A percentile compares a stretch with the other conserved stretches of the same genome.
Conservation (phyloP, 225 moss, liverwort and hornwort genomes). For the Polytrichum formosum region DNA sequence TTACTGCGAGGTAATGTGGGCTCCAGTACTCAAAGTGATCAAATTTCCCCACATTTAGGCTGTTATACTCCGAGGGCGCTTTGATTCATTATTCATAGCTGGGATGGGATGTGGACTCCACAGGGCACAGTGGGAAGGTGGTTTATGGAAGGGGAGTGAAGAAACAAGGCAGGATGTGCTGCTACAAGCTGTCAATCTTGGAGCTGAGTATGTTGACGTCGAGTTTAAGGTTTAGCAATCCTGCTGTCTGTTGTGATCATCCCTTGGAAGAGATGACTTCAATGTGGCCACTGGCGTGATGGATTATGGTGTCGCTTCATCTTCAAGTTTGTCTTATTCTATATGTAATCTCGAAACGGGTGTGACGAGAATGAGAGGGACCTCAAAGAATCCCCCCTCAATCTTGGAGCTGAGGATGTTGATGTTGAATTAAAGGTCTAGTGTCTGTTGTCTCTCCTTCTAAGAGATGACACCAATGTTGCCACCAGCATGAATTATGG, state of each 20-base stretch:
- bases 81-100: too few species aligned
- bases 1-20: slow-evolving; percentile 51
- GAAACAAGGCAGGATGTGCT: slow-evolving; percentile 63
- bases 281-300: too few species aligned
- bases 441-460: too few species aligned
- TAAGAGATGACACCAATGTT: too few species aligned
- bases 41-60: not conserved
- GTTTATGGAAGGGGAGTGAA: slow-evolving; percentile 62
- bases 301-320: too few species aligned
- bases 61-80: not conserved
- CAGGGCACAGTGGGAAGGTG: slow-evolving; percentile 78
- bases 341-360: too few species aligned
- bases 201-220: slow-evolving; percentile 83
- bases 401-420: not conserved
- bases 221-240: slow-evolving; percentile 42
- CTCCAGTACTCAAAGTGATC: not conserved
- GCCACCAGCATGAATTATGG: too few species aligned
- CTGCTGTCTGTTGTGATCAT: too few species aligned
- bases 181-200: slow-evolving; percentile 68
- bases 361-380: too few species aligned
- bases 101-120: slow-evolving; percentile 1
- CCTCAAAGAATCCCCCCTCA: not conserved
- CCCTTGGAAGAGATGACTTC: too few species aligned
- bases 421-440: too few species aligned
- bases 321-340: too few species aligned